phyloP scores from a whole-genome alignment of 2,329 filamentous ascomycete species.

The Verticillium nonalfalfae region DNA sequence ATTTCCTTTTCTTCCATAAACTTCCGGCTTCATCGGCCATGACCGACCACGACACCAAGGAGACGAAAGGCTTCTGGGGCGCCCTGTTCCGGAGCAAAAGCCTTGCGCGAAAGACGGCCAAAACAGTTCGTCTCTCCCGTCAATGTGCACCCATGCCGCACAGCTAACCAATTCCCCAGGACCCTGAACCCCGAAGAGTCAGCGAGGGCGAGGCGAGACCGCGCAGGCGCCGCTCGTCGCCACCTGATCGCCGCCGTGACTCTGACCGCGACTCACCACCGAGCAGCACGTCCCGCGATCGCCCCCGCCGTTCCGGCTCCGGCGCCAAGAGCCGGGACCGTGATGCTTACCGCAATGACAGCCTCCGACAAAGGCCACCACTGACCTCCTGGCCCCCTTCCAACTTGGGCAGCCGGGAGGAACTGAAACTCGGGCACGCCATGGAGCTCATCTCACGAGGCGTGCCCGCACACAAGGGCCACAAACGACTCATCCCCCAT shows the following conservation, averaged over 20 bases:
- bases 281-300: constrained; percentile 3
- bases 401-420: constrained; percentile 39
- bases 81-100: constrained; percentile 43
- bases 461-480: constrained; percentile 49
- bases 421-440: constrained; percentile 46
- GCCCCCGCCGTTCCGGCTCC: constrained; percentile 26
- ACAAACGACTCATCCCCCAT: constrained; percentile 47
- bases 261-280: not conserved
- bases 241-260: constrained; percentile 2
- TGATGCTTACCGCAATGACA: constrained; percentile 13
- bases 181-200: constrained; percentile 15
- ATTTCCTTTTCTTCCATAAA: not conserved
- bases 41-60: constrained; percentile 24
- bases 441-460: constrained; percentile 53
- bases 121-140: constrained; percentile 19
- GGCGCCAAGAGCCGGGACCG: constrained; percentile 32
- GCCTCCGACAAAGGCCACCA: constrained; percentile 22
- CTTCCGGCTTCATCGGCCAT: constrained; percentile 12
- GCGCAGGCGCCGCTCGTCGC: constrained; percentile 16
- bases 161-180: not conserved
- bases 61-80: constrained; percentile 41
- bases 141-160: not conserved
- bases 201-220: constrained; percentile 25
- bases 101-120: constrained; percentile 27
- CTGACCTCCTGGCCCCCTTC: constrained; percentile 52